Evolutionary conservation across 306 rosid genomes (phyloP).

Genomic region (Albizia julibrissin): DNA sequence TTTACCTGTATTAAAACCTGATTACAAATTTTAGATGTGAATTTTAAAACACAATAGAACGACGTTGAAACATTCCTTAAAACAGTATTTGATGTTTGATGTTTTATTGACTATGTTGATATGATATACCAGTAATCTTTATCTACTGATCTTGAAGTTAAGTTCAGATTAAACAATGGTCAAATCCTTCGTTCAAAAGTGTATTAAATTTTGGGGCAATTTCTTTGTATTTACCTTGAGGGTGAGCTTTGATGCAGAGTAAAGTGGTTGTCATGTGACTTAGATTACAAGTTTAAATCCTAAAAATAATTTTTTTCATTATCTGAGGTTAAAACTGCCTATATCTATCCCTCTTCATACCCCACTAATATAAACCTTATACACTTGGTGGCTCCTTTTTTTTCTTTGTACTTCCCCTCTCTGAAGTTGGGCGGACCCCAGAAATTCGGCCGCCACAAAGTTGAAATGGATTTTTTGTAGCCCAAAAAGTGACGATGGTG

Average conservation of each 20-base stretch:
- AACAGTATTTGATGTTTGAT: not conserved
- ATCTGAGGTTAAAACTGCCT: too few relatives aligned
- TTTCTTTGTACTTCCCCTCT: too few relatives aligned
- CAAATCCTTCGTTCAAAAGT: not conserved
- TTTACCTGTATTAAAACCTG: not conserved
- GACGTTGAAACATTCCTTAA: not conserved
- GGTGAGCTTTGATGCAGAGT: too few relatives aligned
- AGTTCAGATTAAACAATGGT: not conserved
- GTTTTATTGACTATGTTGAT: not conserved
- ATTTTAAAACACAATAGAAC: not conserved
- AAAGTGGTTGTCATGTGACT: too few relatives aligned
- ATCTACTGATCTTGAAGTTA: not conserved
- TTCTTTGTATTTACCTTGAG: too few relatives aligned
- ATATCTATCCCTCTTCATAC: too few relatives aligned
- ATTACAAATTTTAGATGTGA: not conserved
- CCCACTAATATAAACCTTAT: too few relatives aligned
- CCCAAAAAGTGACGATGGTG: not conserved
- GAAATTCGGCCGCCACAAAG: not conserved
- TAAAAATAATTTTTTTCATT: too few relatives aligned
- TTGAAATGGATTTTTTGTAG: not conserved
- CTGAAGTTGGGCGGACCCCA: not conserved
- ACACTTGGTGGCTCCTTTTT: too few relatives aligned
- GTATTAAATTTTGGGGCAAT: not conserved
- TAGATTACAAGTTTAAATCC: too few relatives aligned
- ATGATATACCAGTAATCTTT: not conserved